Evolutionary conservation across 495 filamentous ascomycete species (phyloP).

Genomic region (Penicillium pancosmium): DNA sequence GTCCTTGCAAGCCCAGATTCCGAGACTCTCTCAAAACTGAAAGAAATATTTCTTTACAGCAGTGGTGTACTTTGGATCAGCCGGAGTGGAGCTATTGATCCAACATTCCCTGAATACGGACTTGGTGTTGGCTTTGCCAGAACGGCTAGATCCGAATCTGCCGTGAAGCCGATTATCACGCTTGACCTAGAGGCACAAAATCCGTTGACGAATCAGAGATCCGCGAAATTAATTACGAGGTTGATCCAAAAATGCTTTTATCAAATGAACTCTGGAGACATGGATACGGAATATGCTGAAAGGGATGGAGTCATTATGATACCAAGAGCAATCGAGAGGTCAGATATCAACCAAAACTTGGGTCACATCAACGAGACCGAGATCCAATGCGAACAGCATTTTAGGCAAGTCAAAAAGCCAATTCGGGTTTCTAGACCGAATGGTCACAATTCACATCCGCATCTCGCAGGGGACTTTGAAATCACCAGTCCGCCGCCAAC

Average conservation of each 20-base stretch:
- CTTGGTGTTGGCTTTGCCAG: slow-evolving; percentile 32
- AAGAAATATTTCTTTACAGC: slow-evolving; percentile 25
- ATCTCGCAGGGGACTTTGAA: slow-evolving; percentile 10
- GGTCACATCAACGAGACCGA: neutral
- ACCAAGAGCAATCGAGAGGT: slow-evolving; percentile 27
- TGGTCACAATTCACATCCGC: neutral
- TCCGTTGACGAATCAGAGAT: slow-evolving; percentile 2
- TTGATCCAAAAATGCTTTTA: slow-evolving; percentile 23
- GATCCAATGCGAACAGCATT: slow-evolving; percentile 10
- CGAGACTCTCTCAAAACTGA: slow-evolving; percentile 18
- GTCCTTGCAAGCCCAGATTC: slow-evolving; percentile 9
- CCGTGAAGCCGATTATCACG: slow-evolving; percentile 27
- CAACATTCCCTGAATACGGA: slow-evolving; percentile 24
- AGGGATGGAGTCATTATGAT: slow-evolving; percentile 22
- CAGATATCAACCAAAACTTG: slow-evolving; percentile 13
- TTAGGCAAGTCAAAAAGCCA: slow-evolving; percentile 13
- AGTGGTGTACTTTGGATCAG: slow-evolving; percentile 35
- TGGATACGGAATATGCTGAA: slow-evolving; percentile 31
- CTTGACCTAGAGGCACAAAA: slow-evolving; percentile 28
- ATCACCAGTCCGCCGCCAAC: slow-evolving; percentile 5
- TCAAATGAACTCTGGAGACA: neutral
- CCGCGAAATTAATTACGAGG: slow-evolving; percentile 12
- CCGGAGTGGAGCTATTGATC: slow-evolving; percentile 18
- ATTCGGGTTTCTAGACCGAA: slow-evolving; percentile 11
- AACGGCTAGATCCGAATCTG: slow-evolving; percentile 37